Evolutionary conservation across 192 early-diverging fungal species (phyloP).

Genomic region (Coemansia sp.): DNA sequence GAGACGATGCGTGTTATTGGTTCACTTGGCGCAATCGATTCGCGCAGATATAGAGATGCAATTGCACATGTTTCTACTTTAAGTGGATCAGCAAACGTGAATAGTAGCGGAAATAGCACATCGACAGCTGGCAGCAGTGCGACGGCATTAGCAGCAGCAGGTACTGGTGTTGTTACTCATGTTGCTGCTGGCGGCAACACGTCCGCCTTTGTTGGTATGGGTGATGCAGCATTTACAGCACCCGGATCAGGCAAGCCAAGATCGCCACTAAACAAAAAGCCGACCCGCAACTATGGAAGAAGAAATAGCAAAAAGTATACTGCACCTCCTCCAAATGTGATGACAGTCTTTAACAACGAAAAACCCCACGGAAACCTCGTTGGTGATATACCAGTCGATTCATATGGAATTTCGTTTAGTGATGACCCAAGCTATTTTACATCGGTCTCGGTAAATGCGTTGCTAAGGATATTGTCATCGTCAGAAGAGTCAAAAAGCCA

Average conservation of each 20-base stretch:
- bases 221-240: too few relatives aligned
- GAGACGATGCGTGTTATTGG: constrained; percentile 91
- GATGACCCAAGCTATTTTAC: constrained; percentile 80
- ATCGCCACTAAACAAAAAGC: constrained; percentile 2
- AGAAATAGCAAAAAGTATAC: background rate
- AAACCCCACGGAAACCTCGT: constrained; percentile 2
- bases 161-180: too few relatives aligned
- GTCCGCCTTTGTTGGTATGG: too few relatives aligned
- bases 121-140: background rate
- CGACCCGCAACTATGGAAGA: background rate
- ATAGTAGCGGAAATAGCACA: background rate
- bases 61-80: background rate
- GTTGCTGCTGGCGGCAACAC: too few relatives aligned
- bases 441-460: constrained; percentile 80
- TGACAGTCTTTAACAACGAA: constrained; percentile 20
- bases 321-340: constrained; percentile 22
- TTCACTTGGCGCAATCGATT: constrained; percentile 93
- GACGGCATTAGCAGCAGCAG: too few relatives aligned
- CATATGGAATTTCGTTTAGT: constrained; percentile 15
- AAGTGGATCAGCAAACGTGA: background rate
- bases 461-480: constrained; percentile 87
- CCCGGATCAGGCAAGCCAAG: background rate
- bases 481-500: constrained; percentile 78
- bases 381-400: constrained; percentile 18
- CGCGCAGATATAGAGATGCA: constrained; percentile 61